These are phyloP conservation scores for Exophiala xenobiotica DNA, from an alignment of 2,329 filamentous ascomycete genomes.

Conservation along the genomic window DNA sequence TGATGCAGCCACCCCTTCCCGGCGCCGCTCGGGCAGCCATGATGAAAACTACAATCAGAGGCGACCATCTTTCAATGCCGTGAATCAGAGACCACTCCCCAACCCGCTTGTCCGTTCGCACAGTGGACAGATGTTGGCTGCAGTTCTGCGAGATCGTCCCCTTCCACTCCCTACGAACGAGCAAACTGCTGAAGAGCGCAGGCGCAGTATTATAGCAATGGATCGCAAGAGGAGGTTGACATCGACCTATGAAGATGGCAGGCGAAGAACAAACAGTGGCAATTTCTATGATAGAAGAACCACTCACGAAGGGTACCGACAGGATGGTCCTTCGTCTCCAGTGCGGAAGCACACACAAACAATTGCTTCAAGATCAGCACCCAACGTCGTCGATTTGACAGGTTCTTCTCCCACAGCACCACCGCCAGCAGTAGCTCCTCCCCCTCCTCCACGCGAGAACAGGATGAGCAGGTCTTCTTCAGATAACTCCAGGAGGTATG, in stretches of 20 bases:
- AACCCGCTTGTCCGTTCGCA: slow-evolving; percentile 6
- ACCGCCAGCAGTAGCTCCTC: slow-evolving; percentile 17
- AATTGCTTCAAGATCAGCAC: slow-evolving; percentile 2
- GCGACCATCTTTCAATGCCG: slow-evolving; percentile 4
- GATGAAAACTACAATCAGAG: slow-evolving; percentile 7
- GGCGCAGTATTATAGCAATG: slow-evolving; percentile 28
- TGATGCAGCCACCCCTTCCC: slow-evolving; percentile 3
- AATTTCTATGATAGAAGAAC: slow-evolving; percentile 21
- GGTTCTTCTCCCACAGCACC: slow-evolving; percentile 31
- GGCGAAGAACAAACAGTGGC: slow-evolving; percentile 30
- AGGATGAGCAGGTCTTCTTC: slow-evolving; percentile 16
- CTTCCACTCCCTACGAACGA: slow-evolving; percentile 20
- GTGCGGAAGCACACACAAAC: slow-evolving; percentile 22
- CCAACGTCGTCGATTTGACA: slow-evolving; percentile 32
- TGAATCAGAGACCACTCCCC: slow-evolving; percentile 7
- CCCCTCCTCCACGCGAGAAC: slow-evolving; percentile 9
- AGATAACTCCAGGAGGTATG: slow-evolving; percentile 45
- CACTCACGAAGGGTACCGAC: slow-evolving; percentile 18
- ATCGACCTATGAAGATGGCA: slow-evolving; percentile 34
- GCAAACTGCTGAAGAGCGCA: slow-evolving; percentile 23
- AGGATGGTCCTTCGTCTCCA: slow-evolving; percentile 34
- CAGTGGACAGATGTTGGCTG: slow-evolving; percentile 11
- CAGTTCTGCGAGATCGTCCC: slow-evolving; percentile 16
- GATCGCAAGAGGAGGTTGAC: slow-evolving; percentile 47
- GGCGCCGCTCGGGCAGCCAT: not conserved